Conservation (phyloP, 495 filamentous ascomycete species). For the Aspergillus funiculosus region DNA sequence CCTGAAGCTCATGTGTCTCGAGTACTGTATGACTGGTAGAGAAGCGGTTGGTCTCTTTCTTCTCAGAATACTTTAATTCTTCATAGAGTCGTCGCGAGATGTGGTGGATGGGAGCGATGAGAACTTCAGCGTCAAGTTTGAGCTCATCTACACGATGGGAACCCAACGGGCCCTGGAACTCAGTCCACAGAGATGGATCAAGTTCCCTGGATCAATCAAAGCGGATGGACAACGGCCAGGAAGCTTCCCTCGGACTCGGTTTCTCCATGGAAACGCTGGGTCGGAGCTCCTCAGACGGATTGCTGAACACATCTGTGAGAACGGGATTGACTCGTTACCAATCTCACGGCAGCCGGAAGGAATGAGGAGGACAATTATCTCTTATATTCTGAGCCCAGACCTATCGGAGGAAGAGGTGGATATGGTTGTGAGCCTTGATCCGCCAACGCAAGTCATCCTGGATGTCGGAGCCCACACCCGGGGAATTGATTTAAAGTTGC, state of each 20-base stretch:
- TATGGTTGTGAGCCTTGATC: constrained; percentile 33
- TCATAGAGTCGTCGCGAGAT: constrained; percentile 43
- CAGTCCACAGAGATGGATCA: constrained; percentile 53
- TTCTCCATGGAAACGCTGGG: constrained; percentile 15
- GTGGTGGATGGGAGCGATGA: constrained; percentile 63
- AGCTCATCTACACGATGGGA: constrained; percentile 66
- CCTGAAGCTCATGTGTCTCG: constrained; percentile 43
- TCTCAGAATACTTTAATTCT: constrained; percentile 35
- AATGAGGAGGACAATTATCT: constrained; percentile 18
- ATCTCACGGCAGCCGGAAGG: constrained; percentile 25
- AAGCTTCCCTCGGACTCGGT: constrained; percentile 21
- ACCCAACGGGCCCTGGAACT: constrained; percentile 48
- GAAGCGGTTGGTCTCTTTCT: constrained; percentile 28
- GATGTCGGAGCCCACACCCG: constrained; percentile 76
- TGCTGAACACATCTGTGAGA: constrained; percentile 16
- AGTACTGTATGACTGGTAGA: constrained; percentile 21
- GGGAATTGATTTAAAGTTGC: constrained; percentile 67
- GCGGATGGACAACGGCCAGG: constrained; percentile 1
- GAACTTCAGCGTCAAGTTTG: constrained; percentile 52
- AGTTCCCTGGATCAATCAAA: background rate
- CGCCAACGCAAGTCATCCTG: constrained; percentile 53
- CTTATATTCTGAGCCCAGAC: constrained; percentile 37
- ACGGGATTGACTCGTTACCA: constrained; percentile 15
- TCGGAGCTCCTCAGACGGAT: constrained; percentile 8
- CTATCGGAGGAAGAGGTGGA: constrained; percentile 12